Conservation (phyloP, 345 rosid genomes). For the Firmiana major region DNA sequence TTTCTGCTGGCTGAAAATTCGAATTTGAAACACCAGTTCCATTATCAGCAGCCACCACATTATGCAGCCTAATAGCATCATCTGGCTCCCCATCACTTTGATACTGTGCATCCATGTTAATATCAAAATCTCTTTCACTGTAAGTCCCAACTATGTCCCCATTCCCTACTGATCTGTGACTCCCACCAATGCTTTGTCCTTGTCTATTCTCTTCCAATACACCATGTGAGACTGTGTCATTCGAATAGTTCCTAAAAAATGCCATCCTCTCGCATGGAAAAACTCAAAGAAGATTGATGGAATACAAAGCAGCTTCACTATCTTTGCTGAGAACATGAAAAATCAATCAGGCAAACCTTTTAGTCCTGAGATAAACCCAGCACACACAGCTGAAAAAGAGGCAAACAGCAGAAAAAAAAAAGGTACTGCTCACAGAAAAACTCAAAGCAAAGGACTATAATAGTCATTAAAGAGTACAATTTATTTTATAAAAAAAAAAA, state of each 20-base stretch:
- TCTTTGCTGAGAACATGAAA: conserved; percentile 22
- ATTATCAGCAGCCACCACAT: conserved; percentile 32
- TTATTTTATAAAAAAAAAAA: not conserved
- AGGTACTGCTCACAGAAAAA: not conserved
- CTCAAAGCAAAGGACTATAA: not conserved
- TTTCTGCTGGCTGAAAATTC: conserved; percentile 56
- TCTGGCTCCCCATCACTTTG: conserved; percentile 70
- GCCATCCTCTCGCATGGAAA: conserved; percentile 65
- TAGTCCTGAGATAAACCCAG: not conserved
- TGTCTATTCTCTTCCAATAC: conserved; percentile 59
- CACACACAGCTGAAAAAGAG: not conserved
- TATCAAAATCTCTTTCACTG: conserved; percentile 69
- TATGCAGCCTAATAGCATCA: conserved; percentile 43
- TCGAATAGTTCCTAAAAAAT: conserved; percentile 65
- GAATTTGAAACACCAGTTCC: conserved; percentile 36
- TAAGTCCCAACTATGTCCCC: conserved; percentile 43
- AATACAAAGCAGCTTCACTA: conserved; percentile 8
- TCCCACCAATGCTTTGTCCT: conserved; percentile 38
- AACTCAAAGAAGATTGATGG: not conserved
- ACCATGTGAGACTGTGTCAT: conserved; percentile 52
- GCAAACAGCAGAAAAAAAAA: not conserved
- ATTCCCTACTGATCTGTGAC: conserved; percentile 39
- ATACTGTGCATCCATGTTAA: conserved; percentile 61
- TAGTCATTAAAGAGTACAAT: not conserved
- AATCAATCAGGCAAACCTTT: conserved; percentile 1